These are phyloP conservation scores for Phoma sp. DNA, from an alignment of 2,329 filamentous ascomycete genomes.

Conservation along the genomic window DNA sequence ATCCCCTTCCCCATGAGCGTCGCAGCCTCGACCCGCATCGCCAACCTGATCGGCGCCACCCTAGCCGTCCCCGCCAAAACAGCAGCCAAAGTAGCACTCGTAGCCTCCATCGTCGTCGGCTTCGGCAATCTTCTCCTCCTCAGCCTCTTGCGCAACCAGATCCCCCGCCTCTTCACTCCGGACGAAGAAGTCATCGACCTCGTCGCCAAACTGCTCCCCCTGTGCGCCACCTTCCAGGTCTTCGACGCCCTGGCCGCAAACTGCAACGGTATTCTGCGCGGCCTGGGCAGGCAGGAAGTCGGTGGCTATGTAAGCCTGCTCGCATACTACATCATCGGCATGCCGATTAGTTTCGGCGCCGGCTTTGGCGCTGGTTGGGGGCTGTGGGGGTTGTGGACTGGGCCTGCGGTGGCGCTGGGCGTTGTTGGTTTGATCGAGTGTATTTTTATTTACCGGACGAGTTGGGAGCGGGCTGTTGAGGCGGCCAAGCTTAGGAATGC, in stretches of 20 bases:
- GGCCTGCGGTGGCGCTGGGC: slow-evolving; percentile 67
- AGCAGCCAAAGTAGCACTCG: slow-evolving; percentile 77
- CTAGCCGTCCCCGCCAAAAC: slow-evolving; percentile 80
- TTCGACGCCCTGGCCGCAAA: slow-evolving; percentile 82
- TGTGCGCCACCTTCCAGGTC: slow-evolving; percentile 88
- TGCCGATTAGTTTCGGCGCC: slow-evolving; percentile 81
- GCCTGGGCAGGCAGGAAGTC: slow-evolving; percentile 85
- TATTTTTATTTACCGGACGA: slow-evolving; percentile 61
- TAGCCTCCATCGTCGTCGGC: slow-evolving; percentile 72
- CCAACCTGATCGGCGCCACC: slow-evolving; percentile 88
- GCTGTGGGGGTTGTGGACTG: slow-evolving; percentile 78
- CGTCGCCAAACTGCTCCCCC: slow-evolving; percentile 71
- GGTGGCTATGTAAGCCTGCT: slow-evolving; percentile 88
- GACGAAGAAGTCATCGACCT: slow-evolving; percentile 71
- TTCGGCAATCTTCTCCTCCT: slow-evolving; percentile 78
- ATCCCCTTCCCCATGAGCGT: slow-evolving; percentile 92
- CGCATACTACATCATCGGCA: slow-evolving; percentile 83
- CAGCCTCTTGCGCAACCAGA: slow-evolving; percentile 69
- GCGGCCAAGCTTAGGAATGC: slow-evolving; percentile 65
- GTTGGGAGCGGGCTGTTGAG: slow-evolving; percentile 66
- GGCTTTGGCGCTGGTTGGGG: slow-evolving; percentile 80
- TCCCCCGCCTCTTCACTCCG: slow-evolving; percentile 78
- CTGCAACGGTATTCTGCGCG: slow-evolving; percentile 84
- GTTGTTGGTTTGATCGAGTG: slow-evolving; percentile 64
- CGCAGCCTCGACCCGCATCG: slow-evolving; percentile 84